phyloP scores from a whole-genome alignment of 2,329 filamentous ascomycete genomes.

The Fusarium buharicum region DNA sequence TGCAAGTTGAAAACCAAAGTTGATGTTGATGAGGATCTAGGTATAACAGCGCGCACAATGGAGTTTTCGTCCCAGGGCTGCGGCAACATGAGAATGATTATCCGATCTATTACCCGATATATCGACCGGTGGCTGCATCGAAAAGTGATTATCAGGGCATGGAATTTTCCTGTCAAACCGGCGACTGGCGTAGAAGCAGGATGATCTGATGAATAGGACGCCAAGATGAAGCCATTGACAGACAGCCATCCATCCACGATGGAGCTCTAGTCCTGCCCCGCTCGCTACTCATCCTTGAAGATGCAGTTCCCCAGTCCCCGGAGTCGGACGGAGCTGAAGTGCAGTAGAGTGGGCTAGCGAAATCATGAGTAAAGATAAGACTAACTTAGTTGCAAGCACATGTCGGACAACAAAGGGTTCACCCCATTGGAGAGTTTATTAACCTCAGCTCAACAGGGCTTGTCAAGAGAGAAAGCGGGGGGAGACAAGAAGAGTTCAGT shows the following conservation, averaged over 20 bases:
- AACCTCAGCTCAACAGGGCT: constrained; percentile 39
- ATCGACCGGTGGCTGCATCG: constrained; percentile 19
- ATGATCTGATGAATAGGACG: constrained; percentile 38
- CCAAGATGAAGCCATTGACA: constrained; percentile 34
- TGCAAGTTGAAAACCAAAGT: neutral
- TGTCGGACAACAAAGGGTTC: constrained; percentile 19
- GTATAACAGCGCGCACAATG: too few species aligned
- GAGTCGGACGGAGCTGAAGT: constrained; percentile 40
- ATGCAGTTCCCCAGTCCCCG: constrained; percentile 35
- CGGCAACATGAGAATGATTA: constrained; percentile 17
- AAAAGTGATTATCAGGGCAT: constrained; percentile 7
- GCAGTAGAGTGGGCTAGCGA: constrained; percentile 20
- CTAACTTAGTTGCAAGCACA: too few species aligned
- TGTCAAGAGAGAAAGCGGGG: constrained; percentile 17
- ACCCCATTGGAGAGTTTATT: constrained; percentile 18
- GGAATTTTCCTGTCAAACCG: neutral
- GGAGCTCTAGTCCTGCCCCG: constrained; percentile 17
- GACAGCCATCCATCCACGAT: constrained; percentile 8
- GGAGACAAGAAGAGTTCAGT: neutral
- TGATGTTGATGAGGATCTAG: too few species aligned
- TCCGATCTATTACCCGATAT: constrained; percentile 35
- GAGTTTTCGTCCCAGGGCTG: too few species aligned
- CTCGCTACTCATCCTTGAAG: constrained; percentile 18
- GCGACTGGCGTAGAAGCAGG: constrained; percentile 1
- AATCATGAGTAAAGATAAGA: constrained; percentile 2